A percentile compares a stretch with the other conserved stretches of the same genome.
phyloP scores from a whole-genome alignment of 768 basidiomycete genomes.

The Pluteus cervinus region DNA sequence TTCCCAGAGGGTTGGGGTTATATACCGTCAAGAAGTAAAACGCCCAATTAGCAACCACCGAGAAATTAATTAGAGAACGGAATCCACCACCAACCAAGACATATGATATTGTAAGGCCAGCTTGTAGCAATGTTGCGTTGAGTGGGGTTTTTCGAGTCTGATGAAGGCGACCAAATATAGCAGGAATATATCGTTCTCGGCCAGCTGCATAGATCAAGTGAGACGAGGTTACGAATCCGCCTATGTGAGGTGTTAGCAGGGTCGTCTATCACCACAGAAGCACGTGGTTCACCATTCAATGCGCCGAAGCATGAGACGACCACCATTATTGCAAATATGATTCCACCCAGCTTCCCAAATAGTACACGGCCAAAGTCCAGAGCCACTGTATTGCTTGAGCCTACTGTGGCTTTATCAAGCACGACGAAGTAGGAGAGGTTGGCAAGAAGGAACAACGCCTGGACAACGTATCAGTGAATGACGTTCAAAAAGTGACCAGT shows the following conservation, averaged over 20 bases:
- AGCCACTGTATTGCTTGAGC: constrained; percentile 80
- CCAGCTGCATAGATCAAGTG: constrained; percentile 87
- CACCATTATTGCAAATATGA: constrained; percentile 85
- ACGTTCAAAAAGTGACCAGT: background rate
- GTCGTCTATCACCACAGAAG: too few species aligned
- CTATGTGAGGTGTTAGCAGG: too few species aligned
- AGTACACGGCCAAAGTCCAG: constrained; percentile 88
- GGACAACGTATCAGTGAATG: constrained; percentile 6
- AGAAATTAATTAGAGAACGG: constrained; percentile 82
- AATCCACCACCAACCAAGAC: constrained; percentile 88
- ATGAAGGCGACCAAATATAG: constrained; percentile 76
- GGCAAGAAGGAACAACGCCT: constrained; percentile 74
- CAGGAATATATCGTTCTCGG: constrained; percentile 81
- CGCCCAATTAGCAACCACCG: constrained; percentile 81
- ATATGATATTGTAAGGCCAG: constrained; percentile 67
- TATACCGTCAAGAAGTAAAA: constrained; percentile 82
- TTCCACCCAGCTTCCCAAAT: constrained; percentile 83
- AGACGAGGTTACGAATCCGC: constrained; percentile 70
- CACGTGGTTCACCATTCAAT: constrained; percentile 70
- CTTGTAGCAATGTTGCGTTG: constrained; percentile 82
- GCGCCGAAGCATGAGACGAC: constrained; percentile 95
- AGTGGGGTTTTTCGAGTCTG: constrained; percentile 74
- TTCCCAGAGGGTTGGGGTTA: constrained; percentile 5
- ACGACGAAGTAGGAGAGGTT: constrained; percentile 93
- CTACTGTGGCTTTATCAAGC: constrained; percentile 74